Conservation (phyloP, 768 basidiomycete genomes). For the Kwoniella pini region DNA sequence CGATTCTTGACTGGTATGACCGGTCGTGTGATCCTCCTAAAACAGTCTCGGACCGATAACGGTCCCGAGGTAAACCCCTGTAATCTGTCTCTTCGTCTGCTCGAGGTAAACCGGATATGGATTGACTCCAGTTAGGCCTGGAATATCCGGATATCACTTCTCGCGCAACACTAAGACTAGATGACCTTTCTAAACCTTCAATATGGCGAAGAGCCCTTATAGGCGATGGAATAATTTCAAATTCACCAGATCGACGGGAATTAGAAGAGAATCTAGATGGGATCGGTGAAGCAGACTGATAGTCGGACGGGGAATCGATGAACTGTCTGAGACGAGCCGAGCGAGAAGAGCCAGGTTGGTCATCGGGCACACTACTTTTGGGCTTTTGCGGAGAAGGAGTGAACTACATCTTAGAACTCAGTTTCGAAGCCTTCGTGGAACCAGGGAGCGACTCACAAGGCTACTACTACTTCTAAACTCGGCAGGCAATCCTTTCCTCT, state of each 20-base stretch:
- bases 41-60: slow-evolving; percentile 29
- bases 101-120: slow-evolving; percentile 30
- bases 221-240: slow-evolving; percentile 17
- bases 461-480: slow-evolving; percentile 30
- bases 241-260: slow-evolving; percentile 7
- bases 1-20: slow-evolving; percentile 21
- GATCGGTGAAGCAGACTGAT: slow-evolving; percentile 16
- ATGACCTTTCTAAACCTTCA: slow-evolving; percentile 17
- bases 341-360: slow-evolving; percentile 8
- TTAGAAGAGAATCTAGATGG: slow-evolving; percentile 4
- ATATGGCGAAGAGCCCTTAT: slow-evolving; percentile 3
- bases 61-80: slow-evolving; percentile 17
- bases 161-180: slow-evolving; percentile 1
- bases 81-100: slow-evolving; percentile 9
- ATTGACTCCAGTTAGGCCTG: slow-evolving; percentile 32
- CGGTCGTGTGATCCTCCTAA: slow-evolving; percentile 12
- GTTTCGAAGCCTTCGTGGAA: not conserved
- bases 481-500: slow-evolving; percentile 35
- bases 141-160: slow-evolving; percentile 17
- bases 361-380: not conserved
- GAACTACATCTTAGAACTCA: slow-evolving; percentile 20
- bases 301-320: slow-evolving; percentile 17
- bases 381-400: slow-evolving; percentile 37
- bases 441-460: slow-evolving; percentile 20
- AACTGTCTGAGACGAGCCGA: slow-evolving; percentile 18